Evolutionary conservation across 805 yeast genomes (phyloP), one percentile per base, ranked within the genome.

Genomic region (Candida peoriensis): DNA sequence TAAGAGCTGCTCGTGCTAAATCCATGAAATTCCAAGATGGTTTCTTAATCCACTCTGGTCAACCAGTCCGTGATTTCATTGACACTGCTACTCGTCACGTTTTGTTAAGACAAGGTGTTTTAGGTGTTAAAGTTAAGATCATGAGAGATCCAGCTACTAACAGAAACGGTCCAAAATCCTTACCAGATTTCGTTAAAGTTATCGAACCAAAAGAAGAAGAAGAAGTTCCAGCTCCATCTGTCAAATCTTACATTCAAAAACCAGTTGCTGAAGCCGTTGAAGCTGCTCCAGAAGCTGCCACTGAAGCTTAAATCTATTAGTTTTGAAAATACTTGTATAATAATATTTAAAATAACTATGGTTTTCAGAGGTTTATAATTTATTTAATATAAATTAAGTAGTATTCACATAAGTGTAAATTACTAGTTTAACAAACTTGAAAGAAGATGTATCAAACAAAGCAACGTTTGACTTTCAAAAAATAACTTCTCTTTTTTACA

Each of bases 21-120:
- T 81, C 97, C 64, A 95, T 93, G 95, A 93, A 93, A 77, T 93
- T 90, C 82, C 83, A 93, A 68, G 97, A 90, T 70, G 98, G 98
- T 80, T 93, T 93, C 96, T 86, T 93, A 93, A 93, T 93, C 81
- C 98, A 93, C 93, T 88, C 97, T 64, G 98, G 98, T 86, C 98
- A 93, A 79, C 98, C 98, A 75, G 93, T 90, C 70, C 81, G 76
- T 58, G 98, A 93, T 68, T 93, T 93, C 83, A 93, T 93, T 66
- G 98, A 93, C 74, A 74, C 80, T 66, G 98, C 98, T 60, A 89
- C 95, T 70, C 89, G 98, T 76, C 97, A 93, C 90, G 97, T 90
- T 61, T 78, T 93, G 69, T 83, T 93, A 79, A 89, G 97, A 81
- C 97, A 93, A 78, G 98, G 98, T 87, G 97, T 93, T 54, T 81